These are phyloP conservation scores for Halophytophthora polymorphica DNA, from an alignment of 352 stramenopile species.

Conservation along the genomic window DNA sequence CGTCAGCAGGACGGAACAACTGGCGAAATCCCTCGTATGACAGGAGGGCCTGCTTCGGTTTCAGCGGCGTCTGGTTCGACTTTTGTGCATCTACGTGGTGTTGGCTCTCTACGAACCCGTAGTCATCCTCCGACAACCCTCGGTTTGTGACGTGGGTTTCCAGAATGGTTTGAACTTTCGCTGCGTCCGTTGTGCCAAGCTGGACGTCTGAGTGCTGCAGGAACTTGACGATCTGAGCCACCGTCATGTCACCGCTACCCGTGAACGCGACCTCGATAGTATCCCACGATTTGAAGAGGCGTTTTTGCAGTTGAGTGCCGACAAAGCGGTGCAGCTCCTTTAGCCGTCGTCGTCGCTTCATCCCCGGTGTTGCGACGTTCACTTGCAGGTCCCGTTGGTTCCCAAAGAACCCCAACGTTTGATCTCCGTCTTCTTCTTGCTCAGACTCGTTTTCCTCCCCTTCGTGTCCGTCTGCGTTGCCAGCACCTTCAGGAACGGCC, in stretches of 20 bases:
- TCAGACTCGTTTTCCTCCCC: slow-evolving; percentile 15
- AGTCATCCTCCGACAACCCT: slow-evolving; percentile 10
- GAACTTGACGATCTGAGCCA: slow-evolving; percentile 69
- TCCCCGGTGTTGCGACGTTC: slow-evolving; percentile 30
- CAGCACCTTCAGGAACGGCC: slow-evolving; percentile 10
- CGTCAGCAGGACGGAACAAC: slow-evolving; percentile 61
- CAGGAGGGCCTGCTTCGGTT: slow-evolving; percentile 24
- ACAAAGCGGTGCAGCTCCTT: slow-evolving; percentile 67
- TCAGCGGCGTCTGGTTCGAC: slow-evolving; percentile 7
- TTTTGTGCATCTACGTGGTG: background rate
- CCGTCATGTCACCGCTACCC: slow-evolving; percentile 59
- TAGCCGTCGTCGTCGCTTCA: slow-evolving; percentile 50
- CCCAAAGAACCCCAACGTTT: slow-evolving; percentile 4
- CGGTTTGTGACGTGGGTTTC: slow-evolving; percentile 34
- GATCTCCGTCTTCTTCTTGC: slow-evolving; percentile 5
- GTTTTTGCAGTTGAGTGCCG: slow-evolving; percentile 60
- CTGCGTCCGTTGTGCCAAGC: slow-evolving; percentile 47
- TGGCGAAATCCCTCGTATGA: slow-evolving; percentile 65
- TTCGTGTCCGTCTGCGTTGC: slow-evolving; percentile 13
- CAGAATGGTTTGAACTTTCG: slow-evolving; percentile 59
- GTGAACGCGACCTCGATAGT: slow-evolving; percentile 70
- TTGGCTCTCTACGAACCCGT: slow-evolving; percentile 2
- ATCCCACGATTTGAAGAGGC: slow-evolving; percentile 65
- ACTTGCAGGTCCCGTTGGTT: slow-evolving; percentile 5
- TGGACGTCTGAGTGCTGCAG: slow-evolving; percentile 67